Conservation (phyloP, 1,284 basidiomycete species). For the Trametes hirsuta region DNA sequence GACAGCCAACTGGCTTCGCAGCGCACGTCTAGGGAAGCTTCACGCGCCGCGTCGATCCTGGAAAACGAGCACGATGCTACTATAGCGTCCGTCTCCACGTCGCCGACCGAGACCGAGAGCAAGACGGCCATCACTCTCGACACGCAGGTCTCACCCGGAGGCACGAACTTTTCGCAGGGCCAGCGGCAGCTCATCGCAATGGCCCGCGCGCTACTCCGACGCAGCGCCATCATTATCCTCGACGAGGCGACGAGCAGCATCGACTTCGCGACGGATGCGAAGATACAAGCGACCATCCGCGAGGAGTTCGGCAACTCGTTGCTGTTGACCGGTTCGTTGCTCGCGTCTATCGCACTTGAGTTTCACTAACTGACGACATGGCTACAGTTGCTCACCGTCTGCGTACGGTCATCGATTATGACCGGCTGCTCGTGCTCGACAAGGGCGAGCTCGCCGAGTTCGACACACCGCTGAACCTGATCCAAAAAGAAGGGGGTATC, state of each 20-base stretch:
- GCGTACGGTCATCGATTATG: constrained; percentile 77
- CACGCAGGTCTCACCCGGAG: constrained; percentile 77
- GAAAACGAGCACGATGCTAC: constrained; percentile 39
- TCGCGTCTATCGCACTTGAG: not conserved
- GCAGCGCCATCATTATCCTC: constrained; percentile 78
- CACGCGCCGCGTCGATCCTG: constrained; percentile 51
- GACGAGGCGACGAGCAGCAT: constrained; percentile 85
- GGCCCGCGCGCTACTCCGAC: constrained; percentile 76
- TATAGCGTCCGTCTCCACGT: constrained; percentile 39
- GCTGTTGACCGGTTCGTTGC: constrained; percentile 39
- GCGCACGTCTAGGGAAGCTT: constrained; percentile 48
- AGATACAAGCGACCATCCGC: constrained; percentile 82
- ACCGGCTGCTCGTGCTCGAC: constrained; percentile 81
- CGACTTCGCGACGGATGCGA: constrained; percentile 75
- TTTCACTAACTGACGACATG: not conserved
- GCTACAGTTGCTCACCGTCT: constrained; percentile 67
- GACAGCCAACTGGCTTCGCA: constrained; percentile 50
- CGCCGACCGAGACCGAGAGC: constrained; percentile 51
- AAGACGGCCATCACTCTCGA: constrained; percentile 66
- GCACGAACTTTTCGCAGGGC: constrained; percentile 84
- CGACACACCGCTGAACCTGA: constrained; percentile 80
- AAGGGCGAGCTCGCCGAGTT: constrained; percentile 82
- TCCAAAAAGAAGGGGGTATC: constrained; percentile 72
- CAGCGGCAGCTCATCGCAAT: constrained; percentile 84
- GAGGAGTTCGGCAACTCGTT: constrained; percentile 74